These are phyloP conservation scores for Alternaria sp. DNA, from an alignment of 2,329 filamentous ascomycete species.

Conservation along the genomic window DNA sequence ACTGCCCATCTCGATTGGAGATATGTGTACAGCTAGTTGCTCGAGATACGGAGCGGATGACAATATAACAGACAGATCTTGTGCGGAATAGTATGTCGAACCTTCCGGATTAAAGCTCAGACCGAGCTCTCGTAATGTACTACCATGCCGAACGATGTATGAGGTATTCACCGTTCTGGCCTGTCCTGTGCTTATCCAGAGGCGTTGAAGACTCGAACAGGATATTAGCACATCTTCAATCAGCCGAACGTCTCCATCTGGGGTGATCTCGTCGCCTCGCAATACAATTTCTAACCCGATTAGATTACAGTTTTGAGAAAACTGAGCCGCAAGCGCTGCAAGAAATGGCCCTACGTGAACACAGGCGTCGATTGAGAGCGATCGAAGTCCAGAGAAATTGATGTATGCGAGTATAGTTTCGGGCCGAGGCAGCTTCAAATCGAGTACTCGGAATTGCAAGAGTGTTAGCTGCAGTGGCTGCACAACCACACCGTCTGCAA, in stretches of 20 bases:
- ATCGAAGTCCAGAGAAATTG: background rate
- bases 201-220: background rate
- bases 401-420: background rate
- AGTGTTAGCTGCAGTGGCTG: background rate
- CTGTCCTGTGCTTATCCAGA: background rate
- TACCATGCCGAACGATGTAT: background rate
- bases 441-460: background rate
- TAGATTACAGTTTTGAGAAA: background rate
- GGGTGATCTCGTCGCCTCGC: background rate
- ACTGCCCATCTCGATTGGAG: background rate
- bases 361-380: background rate
- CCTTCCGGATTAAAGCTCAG: background rate
- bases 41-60: background rate
- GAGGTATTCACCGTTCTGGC: background rate
- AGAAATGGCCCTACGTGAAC: background rate
- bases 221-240: background rate
- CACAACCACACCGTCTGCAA: background rate
- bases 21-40: background rate
- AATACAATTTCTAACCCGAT: background rate
- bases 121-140: background rate
- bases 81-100: background rate
- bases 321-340: background rate
- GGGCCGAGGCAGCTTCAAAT: background rate
- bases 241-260: background rate
- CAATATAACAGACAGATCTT: background rate